Evolutionary conservation across 768 basidiomycete species (phyloP).

Genomic region (Grammothele lineata): DNA sequence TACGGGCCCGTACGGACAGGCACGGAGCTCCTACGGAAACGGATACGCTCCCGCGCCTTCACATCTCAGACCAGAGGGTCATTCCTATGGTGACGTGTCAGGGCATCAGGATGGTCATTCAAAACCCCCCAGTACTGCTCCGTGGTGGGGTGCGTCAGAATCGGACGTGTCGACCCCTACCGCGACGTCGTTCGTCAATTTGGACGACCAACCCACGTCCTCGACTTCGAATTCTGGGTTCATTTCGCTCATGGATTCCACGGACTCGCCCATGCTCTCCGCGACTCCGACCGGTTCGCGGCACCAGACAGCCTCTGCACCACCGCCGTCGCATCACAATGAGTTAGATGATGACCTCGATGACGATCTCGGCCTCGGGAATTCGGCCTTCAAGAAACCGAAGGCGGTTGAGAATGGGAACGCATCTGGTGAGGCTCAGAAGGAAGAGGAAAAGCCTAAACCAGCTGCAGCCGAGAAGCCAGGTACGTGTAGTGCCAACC

Average conservation of each 20-base stretch:
- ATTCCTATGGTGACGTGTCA: constrained; percentile 14
- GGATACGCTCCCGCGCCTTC: constrained; percentile 29
- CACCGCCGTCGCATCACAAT: constrained; percentile 14
- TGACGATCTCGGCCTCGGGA: constrained; percentile 91
- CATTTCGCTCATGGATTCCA: constrained; percentile 78
- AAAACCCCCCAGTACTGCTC: constrained; percentile 30
- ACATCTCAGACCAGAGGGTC: constrained; percentile 4
- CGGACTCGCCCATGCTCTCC: constrained; percentile 37
- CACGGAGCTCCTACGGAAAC: constrained; percentile 26
- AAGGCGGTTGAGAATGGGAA: constrained; percentile 13
- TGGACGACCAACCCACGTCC: constrained; percentile 39
- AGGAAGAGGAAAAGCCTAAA: constrained; percentile 29
- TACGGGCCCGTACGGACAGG: constrained; percentile 30
- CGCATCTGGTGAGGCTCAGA: not conserved
- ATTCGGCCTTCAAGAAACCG: constrained; percentile 40
- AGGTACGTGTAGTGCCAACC: too few species aligned
- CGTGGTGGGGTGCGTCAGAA: constrained; percentile 64
- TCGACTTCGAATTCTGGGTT: constrained; percentile 48
- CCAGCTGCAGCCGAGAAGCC: constrained; percentile 16
- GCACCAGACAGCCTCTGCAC: constrained; percentile 14
- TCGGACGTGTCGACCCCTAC: constrained; percentile 57
- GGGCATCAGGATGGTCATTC: constrained; percentile 15
- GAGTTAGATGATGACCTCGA: constrained; percentile 68
- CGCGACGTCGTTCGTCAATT: constrained; percentile 56
- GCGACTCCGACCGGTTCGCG: constrained; percentile 31